phyloP scores from a whole-genome alignment of 805 yeast genomes.

The Teunomyces lycoperdinae region DNA sequence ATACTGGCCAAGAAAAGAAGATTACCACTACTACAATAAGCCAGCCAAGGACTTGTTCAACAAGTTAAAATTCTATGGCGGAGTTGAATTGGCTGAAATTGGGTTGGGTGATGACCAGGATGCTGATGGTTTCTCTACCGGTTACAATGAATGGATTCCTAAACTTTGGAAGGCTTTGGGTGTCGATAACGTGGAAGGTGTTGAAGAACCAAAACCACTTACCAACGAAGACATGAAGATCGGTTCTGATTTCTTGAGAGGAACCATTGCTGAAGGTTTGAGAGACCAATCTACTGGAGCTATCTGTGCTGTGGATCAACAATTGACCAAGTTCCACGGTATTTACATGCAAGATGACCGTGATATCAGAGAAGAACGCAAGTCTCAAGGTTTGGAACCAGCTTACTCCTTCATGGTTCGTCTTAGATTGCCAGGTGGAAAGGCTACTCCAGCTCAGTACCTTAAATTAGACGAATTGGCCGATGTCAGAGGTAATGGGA shows the following conservation, averaged over 20 bases:
- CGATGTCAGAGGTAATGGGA: constrained; percentile 83
- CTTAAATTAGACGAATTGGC: constrained; percentile 79
- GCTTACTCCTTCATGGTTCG: constrained; percentile 97
- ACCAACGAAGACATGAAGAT: constrained; percentile 96
- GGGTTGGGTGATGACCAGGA: constrained; percentile 98
- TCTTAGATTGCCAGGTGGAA: constrained; percentile 92
- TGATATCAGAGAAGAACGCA: constrained; percentile 90
- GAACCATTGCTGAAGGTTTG: constrained; percentile 87
- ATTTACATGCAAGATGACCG: constrained; percentile 98
- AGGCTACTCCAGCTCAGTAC: constrained; percentile 86
- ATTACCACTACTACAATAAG: constrained; percentile 88
- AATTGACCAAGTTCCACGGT: constrained; percentile 95
- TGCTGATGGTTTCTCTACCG: constrained; percentile 92
- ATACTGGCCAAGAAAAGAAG: constrained; percentile 98
- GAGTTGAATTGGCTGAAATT: constrained; percentile 63
- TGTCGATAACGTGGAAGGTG: constrained; percentile 75
- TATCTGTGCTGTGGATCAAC: constrained; percentile 86
- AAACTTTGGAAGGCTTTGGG: constrained; percentile 85
- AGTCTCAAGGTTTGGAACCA: constrained; percentile 90
- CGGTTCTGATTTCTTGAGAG: constrained; percentile 83
- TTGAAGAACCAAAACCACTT: constrained; percentile 84
- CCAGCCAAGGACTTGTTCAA: constrained; percentile 75
- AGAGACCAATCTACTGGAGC: constrained; percentile 84
- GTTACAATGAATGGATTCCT: constrained; percentile 85
- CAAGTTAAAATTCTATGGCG: constrained; percentile 69